Base-by-base conservation (phyloP, 2,329 filamentous ascomycete species). In the Parafenestella ontariensis region DNA sequence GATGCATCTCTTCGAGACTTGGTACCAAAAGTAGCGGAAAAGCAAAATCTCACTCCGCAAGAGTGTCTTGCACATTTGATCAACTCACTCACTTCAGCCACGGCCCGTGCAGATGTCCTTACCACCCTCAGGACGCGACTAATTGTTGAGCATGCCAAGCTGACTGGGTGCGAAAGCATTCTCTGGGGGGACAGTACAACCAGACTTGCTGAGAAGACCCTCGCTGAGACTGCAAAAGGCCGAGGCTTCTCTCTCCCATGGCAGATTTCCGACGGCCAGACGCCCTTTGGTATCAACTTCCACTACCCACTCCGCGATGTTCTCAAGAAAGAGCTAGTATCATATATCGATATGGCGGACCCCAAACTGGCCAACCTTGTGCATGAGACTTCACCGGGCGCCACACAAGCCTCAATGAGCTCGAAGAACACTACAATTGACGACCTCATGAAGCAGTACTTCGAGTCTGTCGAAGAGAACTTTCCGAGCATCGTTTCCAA, bases 401-500 rank as follows among this genome's bases (percentile, higher is more conserved):
- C 63, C 20, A 66, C 72, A 0, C 67, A 76, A 24, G 72, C 75
- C 7, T 72, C 72, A 0, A 89, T 70, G 76, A 89, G 85, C 28
- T 87, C 89, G 63, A 90, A 88, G 70, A 89, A 92, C 61, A 84
- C 91, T 41, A 96, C 92, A 41, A 97, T 99, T 66, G 92, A 97
- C 70, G 89, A 93, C 64, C 84, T 99, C 49, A 93, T 98, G 88
- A 79, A 83, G 53, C 88, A 92, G 52, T 99, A 97, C 74, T 96
- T 99, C 69, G 85, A 87, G 62, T 89, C 87, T 36, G 91, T 96
- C 15, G 93, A 96, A 72, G 85, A 87, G 61, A 89, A 89, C 54
- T 97, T 96, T 69, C 91, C 93, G 3, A 91, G 90, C 50, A 92
- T 98, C 51, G 93, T 99, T 62, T 89, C 93, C 28, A 99, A 99